Conservation (phyloP, 306 rosid genomes). For the Hippophae tibetana region DNA sequence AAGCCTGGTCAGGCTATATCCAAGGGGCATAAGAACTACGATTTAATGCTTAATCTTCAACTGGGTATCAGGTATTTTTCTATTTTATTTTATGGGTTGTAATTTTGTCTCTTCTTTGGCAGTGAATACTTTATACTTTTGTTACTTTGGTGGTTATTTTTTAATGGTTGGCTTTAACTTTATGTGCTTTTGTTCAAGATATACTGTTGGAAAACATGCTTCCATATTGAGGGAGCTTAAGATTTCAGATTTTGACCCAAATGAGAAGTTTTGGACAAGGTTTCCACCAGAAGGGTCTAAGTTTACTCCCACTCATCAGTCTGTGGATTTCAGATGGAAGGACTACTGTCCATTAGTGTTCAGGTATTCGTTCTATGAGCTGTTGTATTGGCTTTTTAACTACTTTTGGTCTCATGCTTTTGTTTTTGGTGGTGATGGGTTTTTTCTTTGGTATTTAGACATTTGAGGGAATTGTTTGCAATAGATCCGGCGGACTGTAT, state of each 20-base stretch:
- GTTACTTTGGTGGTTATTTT: neutral
- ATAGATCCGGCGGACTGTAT: slow-evolving; percentile 92
- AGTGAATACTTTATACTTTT: neutral
- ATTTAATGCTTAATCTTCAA: slow-evolving; percentile 89
- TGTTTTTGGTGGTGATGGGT: neutral
- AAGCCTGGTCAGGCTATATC: slow-evolving; percentile 71
- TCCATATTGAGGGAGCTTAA: slow-evolving; percentile 46
- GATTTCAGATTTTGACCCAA: slow-evolving; percentile 67
- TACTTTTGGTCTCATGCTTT: neutral
- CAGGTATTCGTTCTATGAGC: slow-evolving; percentile 35
- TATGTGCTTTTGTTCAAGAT: slow-evolving; percentile 25
- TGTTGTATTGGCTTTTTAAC: too few species aligned
- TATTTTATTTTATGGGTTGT: too few species aligned
- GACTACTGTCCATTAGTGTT: slow-evolving; percentile 96
- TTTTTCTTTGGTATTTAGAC: slow-evolving; percentile 33
- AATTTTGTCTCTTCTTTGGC: too few species aligned
- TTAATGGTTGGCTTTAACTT: neutral
- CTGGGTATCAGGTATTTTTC: slow-evolving; percentile 65
- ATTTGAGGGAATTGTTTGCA: slow-evolving; percentile 64
- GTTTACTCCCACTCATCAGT: slow-evolving; percentile 85
- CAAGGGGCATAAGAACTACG: slow-evolving; percentile 87
- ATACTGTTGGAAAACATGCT: slow-evolving; percentile 86
- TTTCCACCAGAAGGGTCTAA: slow-evolving; percentile 88
- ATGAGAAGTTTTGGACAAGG: slow-evolving; percentile 93
- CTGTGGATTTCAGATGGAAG: slow-evolving; percentile 85